These are phyloP conservation scores for Miscanthus lutarioriparius DNA, from an alignment of 176 grass and related monocot genomes.

Conservation along the genomic window DNA sequence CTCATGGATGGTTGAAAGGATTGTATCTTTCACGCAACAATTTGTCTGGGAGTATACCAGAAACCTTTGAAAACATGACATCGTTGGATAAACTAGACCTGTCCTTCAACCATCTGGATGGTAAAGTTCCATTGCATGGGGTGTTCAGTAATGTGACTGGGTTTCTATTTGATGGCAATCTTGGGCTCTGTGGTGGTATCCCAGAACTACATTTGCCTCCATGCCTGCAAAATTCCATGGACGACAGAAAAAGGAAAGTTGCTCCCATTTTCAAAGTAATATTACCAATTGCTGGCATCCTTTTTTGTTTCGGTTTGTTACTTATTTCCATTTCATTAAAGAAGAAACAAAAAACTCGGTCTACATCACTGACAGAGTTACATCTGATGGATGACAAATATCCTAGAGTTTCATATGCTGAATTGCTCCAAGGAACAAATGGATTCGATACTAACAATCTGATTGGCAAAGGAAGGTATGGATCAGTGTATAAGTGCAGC, in stretches of 20 bases:
- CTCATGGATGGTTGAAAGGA: conserved; percentile 21
- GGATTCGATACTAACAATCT: conserved; percentile 32
- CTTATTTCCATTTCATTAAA: neutral
- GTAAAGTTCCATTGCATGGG: conserved; percentile 38
- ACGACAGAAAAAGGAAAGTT: neutral
- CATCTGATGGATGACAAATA: neutral
- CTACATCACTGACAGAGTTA: neutral
- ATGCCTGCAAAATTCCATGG: neutral
- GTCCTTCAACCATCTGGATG: conserved; percentile 50
- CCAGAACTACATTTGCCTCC: conserved; percentile 29
- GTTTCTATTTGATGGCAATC: conserved; percentile 41
- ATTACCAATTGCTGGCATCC: neutral
- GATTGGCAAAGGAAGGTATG: conserved; percentile 39
- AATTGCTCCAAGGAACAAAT: conserved; percentile 40
- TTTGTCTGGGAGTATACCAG: conserved; percentile 48
- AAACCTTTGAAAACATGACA: conserved; percentile 6
- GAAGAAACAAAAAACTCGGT: neutral
- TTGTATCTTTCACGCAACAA: conserved; percentile 56
- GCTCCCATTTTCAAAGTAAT: neutral
- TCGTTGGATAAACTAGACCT: conserved; percentile 40
- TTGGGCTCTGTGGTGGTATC: conserved; percentile 42
- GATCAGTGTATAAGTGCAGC: conserved; percentile 43
- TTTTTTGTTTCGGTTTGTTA: neutral
- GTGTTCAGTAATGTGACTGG: conserved; percentile 44
- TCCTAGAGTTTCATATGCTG: conserved; percentile 35